A percentile compares a stretch with the other conserved stretches of the same genome.
Evolutionary conservation across 305 asterid genomes (phyloP).

Genomic region (Petunia hybrid): DNA sequence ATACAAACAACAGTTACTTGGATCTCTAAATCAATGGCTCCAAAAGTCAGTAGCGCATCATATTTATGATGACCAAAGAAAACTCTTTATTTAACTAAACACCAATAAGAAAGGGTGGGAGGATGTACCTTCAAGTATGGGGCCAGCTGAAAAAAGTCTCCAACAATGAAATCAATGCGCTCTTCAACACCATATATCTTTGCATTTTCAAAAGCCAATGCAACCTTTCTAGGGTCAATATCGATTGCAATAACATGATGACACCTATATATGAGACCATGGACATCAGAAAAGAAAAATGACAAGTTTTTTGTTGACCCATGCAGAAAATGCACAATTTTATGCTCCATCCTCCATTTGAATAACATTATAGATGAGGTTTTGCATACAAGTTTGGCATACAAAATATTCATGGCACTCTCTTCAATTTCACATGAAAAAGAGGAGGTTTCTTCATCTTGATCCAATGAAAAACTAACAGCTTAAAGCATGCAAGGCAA

Average conservation of each 20-base stretch:
- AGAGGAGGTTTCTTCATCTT: not conserved
- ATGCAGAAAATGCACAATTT: constrained; percentile 15
- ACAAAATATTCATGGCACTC: not conserved
- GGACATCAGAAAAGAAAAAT: constrained; percentile 10
- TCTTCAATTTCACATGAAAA: not conserved
- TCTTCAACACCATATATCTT: constrained; percentile 86
- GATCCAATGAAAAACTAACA: constrained; percentile 1
- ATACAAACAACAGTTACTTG: not conserved
- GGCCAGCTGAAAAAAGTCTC: constrained; percentile 91
- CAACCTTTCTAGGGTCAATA: constrained; percentile 73
- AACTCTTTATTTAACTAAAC: not conserved
- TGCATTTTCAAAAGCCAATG: constrained; percentile 72
- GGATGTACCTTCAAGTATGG: constrained; percentile 67
- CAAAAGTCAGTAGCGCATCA: constrained; percentile 1
- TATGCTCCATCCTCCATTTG: not conserved
- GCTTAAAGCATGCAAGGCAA: not conserved
- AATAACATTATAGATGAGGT: not conserved
- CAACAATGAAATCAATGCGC: constrained; percentile 73
- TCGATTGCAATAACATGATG: constrained; percentile 80
- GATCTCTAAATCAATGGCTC: constrained; percentile 17
- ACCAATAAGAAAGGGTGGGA: not conserved
- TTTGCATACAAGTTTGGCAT: not conserved
- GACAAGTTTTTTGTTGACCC: not conserved
- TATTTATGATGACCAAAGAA: not conserved
- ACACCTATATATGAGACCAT: constrained; percentile 49